phyloP scores from a whole-genome alignment of 305 asterid genomes.

The Rubia balearica region DNA sequence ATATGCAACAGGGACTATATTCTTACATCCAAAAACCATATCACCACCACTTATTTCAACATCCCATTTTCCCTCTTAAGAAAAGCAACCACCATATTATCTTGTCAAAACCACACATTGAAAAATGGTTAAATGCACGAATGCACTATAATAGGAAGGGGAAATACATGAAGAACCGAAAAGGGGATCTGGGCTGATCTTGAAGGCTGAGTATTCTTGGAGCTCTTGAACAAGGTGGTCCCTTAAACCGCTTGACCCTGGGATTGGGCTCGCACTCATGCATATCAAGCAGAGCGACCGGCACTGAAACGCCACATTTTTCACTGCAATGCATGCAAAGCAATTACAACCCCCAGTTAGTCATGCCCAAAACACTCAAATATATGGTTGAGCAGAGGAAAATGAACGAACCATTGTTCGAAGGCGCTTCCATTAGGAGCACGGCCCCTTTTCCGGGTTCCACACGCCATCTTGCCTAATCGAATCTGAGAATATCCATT shows the following conservation, averaged over 20 bases:
- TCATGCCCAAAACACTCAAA: background rate
- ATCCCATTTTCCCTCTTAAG: background rate
- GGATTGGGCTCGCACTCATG: conserved; percentile 24
- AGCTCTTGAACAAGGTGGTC: conserved; percentile 11
- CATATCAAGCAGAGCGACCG: conserved; percentile 35
- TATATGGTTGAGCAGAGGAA: too few relatives aligned
- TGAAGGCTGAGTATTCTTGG: conserved; percentile 17
- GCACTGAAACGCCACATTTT: conserved; percentile 23
- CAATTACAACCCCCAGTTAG: background rate
- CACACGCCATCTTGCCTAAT: background rate
- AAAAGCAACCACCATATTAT: background rate
- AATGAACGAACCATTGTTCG: conserved; percentile 26
- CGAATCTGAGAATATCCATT: background rate
- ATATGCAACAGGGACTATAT: too few relatives aligned
- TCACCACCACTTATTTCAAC: background rate
- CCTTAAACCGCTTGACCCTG: conserved; percentile 27
- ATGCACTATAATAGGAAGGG: background rate
- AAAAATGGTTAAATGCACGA: background rate
- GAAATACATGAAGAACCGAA: conserved; percentile 41
- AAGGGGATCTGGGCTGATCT: conserved; percentile 55
- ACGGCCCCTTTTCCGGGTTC: conserved; percentile 36
- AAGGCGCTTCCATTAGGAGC: conserved; percentile 51
- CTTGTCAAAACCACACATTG: background rate
- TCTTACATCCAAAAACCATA: background rate
- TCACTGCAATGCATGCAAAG: conserved; percentile 19